phyloP scores from a whole-genome alignment of 108 stramenopile genomes.

The Fistulifera solaris region DNA sequence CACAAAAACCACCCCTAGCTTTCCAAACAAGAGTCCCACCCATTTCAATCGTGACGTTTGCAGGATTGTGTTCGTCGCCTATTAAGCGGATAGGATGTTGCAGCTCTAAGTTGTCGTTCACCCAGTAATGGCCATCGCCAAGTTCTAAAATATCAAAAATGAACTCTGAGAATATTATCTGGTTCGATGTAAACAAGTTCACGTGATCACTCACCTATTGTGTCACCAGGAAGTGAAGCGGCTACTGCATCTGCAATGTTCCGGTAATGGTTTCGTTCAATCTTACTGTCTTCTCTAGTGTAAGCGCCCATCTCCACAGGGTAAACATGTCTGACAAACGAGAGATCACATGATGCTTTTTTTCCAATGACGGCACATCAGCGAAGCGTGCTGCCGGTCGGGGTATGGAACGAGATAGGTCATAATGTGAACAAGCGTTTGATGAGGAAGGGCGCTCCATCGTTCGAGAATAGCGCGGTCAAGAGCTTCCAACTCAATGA shows the following conservation, averaged over 20 bases:
- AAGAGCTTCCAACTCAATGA: conserved; percentile 56
- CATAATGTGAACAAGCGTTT: conserved; percentile 56
- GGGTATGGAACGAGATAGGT: conserved; percentile 55
- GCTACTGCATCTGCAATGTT: conserved; percentile 60
- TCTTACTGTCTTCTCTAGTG: conserved; percentile 36
- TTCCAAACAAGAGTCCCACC: conserved; percentile 58
- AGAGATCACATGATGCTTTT: conserved; percentile 49
- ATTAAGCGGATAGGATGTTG: conserved; percentile 53
- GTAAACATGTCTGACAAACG: conserved; percentile 74
- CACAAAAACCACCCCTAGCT: conserved; percentile 62
- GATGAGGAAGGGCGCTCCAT: conserved; percentile 55
- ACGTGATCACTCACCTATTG: conserved; percentile 41
- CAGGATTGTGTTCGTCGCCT: conserved; percentile 74
- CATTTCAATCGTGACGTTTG: conserved; percentile 76
- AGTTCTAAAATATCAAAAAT: conserved; percentile 31
- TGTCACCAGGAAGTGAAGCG: conserved; percentile 66
- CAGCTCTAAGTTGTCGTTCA: conserved; percentile 50
- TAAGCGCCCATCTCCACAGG: conserved; percentile 75
- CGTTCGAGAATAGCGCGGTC: conserved; percentile 29
- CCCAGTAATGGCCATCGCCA: conserved; percentile 82
- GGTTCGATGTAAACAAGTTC: not conserved
- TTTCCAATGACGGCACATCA: conserved; percentile 60
- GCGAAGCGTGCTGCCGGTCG: conserved; percentile 43
- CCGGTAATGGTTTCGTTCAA: conserved; percentile 59
- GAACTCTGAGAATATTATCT: not conserved